Conservation (phyloP, 2,329 filamentous ascomycete genomes). For the Chaetomiaceae sp. region DNA sequence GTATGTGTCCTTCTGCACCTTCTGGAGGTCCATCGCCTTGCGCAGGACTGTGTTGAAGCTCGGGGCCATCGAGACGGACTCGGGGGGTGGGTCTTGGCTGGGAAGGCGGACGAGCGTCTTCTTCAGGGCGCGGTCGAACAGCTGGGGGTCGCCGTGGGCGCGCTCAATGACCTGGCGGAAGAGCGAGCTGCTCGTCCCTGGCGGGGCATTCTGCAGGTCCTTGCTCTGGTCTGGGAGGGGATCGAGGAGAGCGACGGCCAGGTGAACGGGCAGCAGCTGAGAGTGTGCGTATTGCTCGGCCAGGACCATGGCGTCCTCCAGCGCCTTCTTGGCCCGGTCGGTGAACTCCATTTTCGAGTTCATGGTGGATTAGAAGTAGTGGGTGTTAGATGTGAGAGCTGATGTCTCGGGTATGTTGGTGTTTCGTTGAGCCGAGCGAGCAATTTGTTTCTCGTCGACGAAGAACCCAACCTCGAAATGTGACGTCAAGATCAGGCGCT, state of each 20-base stretch:
- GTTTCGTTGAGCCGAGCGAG: constrained; percentile 7
- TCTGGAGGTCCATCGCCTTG: constrained; percentile 82
- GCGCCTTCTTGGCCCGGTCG: constrained; percentile 82
- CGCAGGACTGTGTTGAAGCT: constrained; percentile 77
- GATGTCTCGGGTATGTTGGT: constrained; percentile 15
- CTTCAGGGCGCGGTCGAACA: constrained; percentile 84
- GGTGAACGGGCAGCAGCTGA: constrained; percentile 83
- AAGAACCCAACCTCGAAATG: constrained; percentile 9
- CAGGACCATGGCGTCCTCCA: constrained; percentile 81
- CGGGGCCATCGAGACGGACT: constrained; percentile 77
- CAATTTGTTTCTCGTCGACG: not conserved
- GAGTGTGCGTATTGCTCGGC: constrained; percentile 88
- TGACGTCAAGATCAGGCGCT: constrained; percentile 24
- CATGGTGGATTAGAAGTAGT: constrained; percentile 43
- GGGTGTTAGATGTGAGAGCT: constrained; percentile 16
- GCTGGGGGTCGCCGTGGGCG: constrained; percentile 86
- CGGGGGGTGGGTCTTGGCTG: constrained; percentile 90
- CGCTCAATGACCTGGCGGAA: constrained; percentile 93
- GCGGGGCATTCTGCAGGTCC: constrained; percentile 73
- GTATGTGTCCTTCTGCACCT: constrained; percentile 94
- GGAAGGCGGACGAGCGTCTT: constrained; percentile 86
- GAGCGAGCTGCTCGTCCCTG: constrained; percentile 63
- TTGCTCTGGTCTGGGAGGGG: constrained; percentile 71
- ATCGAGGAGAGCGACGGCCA: constrained; percentile 77
- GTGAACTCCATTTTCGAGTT: constrained; percentile 84